Percentiles rank a stretch among this genome's conserved stretches.
phyloP scores from a whole-genome alignment of 2,329 filamentous ascomycete genomes.

The Colletotrichum sansevieriae region DNA sequence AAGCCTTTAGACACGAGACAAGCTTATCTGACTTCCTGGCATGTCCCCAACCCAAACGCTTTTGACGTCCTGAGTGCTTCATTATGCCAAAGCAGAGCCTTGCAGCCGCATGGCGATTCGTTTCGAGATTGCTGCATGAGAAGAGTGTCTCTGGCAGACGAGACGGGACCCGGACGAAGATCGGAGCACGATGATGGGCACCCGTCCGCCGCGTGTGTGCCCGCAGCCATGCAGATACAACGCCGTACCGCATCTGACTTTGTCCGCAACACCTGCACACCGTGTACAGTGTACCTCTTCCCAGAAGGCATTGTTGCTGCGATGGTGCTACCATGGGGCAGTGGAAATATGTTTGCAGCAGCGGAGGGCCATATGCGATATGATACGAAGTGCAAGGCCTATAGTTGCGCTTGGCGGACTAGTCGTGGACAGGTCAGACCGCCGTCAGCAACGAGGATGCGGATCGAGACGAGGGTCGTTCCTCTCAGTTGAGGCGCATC shows the following conservation, averaged over 20 bases:
- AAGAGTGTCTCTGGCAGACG: constrained; percentile 23
- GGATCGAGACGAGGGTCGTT: constrained; percentile 28
- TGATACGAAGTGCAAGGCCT: constrained; percentile 37
- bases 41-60: constrained; percentile 36
- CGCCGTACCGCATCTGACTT: constrained; percentile 23
- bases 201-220: neutral
- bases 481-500: constrained; percentile 6
- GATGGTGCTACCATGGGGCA: constrained; percentile 4
- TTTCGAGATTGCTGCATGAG: constrained; percentile 28
- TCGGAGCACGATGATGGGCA: constrained; percentile 15
- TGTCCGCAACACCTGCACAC: constrained; percentile 21
- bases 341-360: constrained; percentile 9
- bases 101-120: constrained; percentile 29
- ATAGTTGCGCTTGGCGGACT: constrained; percentile 29
- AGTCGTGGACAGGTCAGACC: constrained; percentile 19
- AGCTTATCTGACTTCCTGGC: constrained; percentile 28
- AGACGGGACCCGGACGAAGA: constrained; percentile 32
- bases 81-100: constrained; percentile 35
- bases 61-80: constrained; percentile 40
- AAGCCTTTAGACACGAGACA: constrained; percentile 30
- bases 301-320: constrained; percentile 3
- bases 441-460: constrained; percentile 15
- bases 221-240: constrained; percentile 21
- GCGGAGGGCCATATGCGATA: constrained; percentile 13
- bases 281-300: constrained; percentile 25